Conservation (phyloP, 2,329 filamentous ascomycete genomes). For the Lasiodiplodia gonubiensis region DNA sequence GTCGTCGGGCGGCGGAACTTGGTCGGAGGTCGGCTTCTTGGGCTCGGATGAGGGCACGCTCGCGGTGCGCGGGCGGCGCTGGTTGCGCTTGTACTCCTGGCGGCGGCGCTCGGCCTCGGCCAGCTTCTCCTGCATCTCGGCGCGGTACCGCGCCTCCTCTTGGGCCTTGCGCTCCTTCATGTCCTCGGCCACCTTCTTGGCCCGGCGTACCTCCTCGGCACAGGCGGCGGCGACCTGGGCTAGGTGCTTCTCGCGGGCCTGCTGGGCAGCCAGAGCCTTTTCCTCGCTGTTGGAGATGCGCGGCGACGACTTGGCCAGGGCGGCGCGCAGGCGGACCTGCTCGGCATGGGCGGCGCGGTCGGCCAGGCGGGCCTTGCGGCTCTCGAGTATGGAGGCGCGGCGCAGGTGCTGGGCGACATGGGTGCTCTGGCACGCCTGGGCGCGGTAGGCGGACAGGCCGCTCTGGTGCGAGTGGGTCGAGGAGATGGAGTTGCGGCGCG, state of each 20-base stretch:
- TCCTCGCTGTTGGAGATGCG: constrained; percentile 74
- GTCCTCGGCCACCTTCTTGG: constrained; percentile 80
- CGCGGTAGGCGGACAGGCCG: constrained; percentile 57
- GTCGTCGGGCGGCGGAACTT: constrained; percentile 53
- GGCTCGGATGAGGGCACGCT: constrained; percentile 57
- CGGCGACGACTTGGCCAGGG: constrained; percentile 72
- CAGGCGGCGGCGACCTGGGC: constrained; percentile 82
- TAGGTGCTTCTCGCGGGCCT: constrained; percentile 78
- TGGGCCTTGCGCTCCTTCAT: constrained; percentile 82
- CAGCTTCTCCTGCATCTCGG: constrained; percentile 80
- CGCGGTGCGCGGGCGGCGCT: constrained; percentile 64
- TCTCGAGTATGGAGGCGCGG: constrained; percentile 79
- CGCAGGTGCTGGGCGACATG: constrained; percentile 79
- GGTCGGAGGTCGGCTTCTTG: constrained; percentile 40
- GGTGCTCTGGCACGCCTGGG: constrained; percentile 69
- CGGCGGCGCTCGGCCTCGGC: constrained; percentile 77
- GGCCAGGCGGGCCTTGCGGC: constrained; percentile 77
- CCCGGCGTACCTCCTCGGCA: constrained; percentile 81
- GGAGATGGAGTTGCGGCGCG: constrained; percentile 79
- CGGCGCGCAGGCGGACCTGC: constrained; percentile 78
- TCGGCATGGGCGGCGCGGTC: constrained; percentile 83
- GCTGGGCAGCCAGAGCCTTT: constrained; percentile 75
- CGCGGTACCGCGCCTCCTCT: constrained; percentile 70
- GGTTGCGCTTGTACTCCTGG: constrained; percentile 57
- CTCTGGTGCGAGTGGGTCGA: constrained; percentile 75